Conservation (phyloP, 2,329 filamentous ascomycete species). For the Aspergillus pseudoglaucus region DNA sequence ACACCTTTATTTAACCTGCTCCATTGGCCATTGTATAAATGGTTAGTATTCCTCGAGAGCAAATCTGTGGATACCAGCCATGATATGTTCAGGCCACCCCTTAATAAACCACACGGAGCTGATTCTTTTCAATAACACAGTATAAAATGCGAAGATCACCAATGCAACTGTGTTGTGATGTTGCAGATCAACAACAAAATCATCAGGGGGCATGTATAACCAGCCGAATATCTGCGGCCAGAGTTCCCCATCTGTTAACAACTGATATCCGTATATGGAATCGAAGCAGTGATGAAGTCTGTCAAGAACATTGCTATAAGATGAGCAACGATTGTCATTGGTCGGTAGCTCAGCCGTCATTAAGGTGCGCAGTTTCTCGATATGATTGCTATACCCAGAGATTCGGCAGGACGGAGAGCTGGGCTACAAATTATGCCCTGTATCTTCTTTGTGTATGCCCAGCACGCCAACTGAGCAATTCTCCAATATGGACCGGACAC, state of each 20-base stretch:
- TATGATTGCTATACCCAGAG: neutral
- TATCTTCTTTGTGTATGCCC: neutral
- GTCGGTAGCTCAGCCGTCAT: neutral
- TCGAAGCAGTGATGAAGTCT: neutral
- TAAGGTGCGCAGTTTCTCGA: neutral
- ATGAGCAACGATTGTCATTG: neutral
- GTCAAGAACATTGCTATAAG: neutral
- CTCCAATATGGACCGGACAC: constrained; percentile 9
- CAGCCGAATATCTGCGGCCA: constrained; percentile 8
- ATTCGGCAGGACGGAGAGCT: neutral
- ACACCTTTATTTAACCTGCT: neutral
- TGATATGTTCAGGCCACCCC: constrained; percentile 9
- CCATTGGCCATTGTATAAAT: constrained; percentile 3
- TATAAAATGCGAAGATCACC: constrained; percentile 7
- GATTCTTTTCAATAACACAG: constrained; percentile 5
- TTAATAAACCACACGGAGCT: constrained; percentile 9
- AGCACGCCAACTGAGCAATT: neutral
- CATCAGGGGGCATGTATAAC: constrained; percentile 7
- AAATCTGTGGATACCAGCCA: constrained; percentile 1
- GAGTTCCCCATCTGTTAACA: neutral
- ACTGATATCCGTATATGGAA: neutral
- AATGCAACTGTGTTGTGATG: neutral
- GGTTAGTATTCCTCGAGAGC: neutral
- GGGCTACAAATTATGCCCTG: neutral
- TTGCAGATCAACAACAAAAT: constrained; percentile 4